Evolutionary conservation across 1,284 basidiomycete species (phyloP), one percentile per base, ranked within the genome.

Genomic region (Ceratobasidium papillatum): DNA sequence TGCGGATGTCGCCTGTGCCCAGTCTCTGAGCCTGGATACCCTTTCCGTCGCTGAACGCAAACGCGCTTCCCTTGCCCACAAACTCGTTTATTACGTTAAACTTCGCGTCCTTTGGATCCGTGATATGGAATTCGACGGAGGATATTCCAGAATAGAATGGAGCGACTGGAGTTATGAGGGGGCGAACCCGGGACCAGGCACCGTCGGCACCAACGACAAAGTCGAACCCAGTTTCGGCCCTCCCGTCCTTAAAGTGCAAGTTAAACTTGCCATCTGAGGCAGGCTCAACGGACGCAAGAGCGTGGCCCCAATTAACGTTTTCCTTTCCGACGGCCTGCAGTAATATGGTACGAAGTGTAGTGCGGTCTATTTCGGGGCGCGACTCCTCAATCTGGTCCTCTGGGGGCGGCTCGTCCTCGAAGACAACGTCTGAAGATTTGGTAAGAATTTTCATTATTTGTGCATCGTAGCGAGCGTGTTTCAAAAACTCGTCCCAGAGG

Each of bases 191-290:
- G 14, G 84, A 85, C 81, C 83, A 84, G 7, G 84, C 80, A 8
- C 86, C 85, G 69, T 87, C 86, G 12, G 86, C 86, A 17, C 86
- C 86, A 22, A 87, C 79, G 34, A 86, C 78, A 51, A 85, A 69
- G 65, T 82, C 81, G 68, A 78, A 77, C 36, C 66, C 66, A 7
- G 58, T 77, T 41, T 66, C 72, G 14, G 76, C 74, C 27, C 58
- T 63, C 0, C 76, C 75, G 56, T 80, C 77, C 36, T 76, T 74
- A 74, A 80, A 75, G 72, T 68, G 22, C 52, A 78, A 41, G 43
- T 76, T 34, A 74, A 76, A 51, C 47, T 38, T 51, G 45, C 38
- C 61, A 32, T 63, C 54, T 71, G 74, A 1, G 7, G 74, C 14
- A 69, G 61, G 56, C 56, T 75, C 14, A 22, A 75, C 72, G 1